Base-by-base conservation (phyloP, 306 rosid genomes). In the Quercus variabilis region DNA sequence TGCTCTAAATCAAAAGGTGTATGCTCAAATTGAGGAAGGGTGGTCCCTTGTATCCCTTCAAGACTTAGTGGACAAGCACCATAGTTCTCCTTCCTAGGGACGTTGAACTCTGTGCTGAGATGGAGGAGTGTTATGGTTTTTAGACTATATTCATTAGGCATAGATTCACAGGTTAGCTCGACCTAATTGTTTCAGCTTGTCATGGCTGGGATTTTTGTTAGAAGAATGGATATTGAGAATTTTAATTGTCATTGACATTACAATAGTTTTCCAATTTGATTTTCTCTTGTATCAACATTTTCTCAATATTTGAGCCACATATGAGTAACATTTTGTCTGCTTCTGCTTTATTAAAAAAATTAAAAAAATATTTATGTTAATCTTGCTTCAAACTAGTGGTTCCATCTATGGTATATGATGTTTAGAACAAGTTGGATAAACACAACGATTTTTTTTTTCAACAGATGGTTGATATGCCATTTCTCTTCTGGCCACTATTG, bases 11-110 rank as follows among this genome's bases (percentile, higher is more conserved):
- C 96, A 90, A 62, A 89, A 88, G 73, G 83, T 94, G 51, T 90
- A 90, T 71, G 97, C 97, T 71, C 97, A 92, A 83, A 86, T 72
- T 6, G 96, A 86, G 77, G 96, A 89, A 56, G 77, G 76, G 2
- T 92, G 97, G 97, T 84, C 92, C 71, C 85, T 89, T 68, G 91
- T 89, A 76, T 83, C 96, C 55, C 92, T 94, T 72, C 90, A 90
- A 81, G 87, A 86, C 58, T 84, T 90, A 85, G 82, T 94, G 21
- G 97, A 90, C 85, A 75, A 90, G 86, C 93, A 91, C 77, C 86
- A 84, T 80, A 90, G 79, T 79, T 83, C 85, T 82, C 76, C 82
- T 54, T 8, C 71, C 35, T 81, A 82, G 76, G 78, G 87, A 63
- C 89, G 74, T 57, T 88, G 79, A 46, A 2, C 74, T 70, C 33